Evolutionary conservation across 1,284 basidiomycete species (phyloP), one percentile per base, ranked within the genome.

Genomic region (Pholiota adiposa): DNA sequence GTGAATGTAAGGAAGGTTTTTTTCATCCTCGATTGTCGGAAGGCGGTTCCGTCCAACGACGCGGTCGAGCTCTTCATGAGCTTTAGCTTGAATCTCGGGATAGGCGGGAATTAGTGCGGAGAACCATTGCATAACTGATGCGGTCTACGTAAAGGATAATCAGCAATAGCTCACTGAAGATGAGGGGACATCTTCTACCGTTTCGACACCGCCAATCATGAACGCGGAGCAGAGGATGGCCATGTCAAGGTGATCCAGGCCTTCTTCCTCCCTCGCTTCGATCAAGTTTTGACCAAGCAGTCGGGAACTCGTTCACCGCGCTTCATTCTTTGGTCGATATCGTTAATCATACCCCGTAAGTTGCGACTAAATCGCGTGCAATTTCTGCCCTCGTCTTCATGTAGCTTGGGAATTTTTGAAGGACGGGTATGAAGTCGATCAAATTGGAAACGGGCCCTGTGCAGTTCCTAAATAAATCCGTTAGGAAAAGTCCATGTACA

Each of bases 391-490:
- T 70, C 6, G 65, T 63, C 12, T 64, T 71, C 67, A 75, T 72
- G 25, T 64, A 62, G 33, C 73, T 76, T 1, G 76, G 75, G 1
- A 79, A 52, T 34, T 62, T 63, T 46, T 79, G 78, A n/a, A 79
- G 71, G 27, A 75, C 56, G 7, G 73, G 71, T n/a, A 79, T 60
- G 51, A 78, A 80, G 59, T 80, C 78, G 33, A 72, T 72, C 9
- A 77, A 52, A 58, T 80, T 80, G 6, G 77, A 77, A 29, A 77
- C 70, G 2, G 78, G 77, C 14, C 77, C 78, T 51, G 73, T 74
- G 43, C 68, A 67, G 50, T 71, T 69, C 68, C 69, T 72, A 19
- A 5, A 31, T 31, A 31, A 31, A 31, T 31, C 4, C 11, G 29
- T 5, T 31, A 31, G 5, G 29, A 31, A 5, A 11, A 31, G 29